Percentiles rank a stretch among this genome's conserved stretches.
Evolutionary conservation across 2,329 filamentous ascomycete species (phyloP).

Genomic region (Dactylellina cionopaga): DNA sequence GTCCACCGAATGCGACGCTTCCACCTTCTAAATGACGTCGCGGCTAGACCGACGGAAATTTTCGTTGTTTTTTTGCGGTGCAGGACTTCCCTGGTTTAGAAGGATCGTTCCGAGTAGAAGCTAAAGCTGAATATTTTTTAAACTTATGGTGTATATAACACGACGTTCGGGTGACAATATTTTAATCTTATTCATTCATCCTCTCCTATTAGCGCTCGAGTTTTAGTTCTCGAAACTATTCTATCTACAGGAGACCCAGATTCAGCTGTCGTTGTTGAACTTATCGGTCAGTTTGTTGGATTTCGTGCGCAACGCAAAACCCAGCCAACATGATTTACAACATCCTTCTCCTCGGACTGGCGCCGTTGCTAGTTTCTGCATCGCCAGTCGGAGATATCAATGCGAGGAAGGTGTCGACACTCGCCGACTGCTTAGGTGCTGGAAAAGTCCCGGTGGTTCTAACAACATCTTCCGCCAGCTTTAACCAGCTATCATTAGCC

Average conservation of each 20-base stretch:
- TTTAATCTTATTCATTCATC: background rate
- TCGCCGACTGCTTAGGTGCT: constrained; percentile 24
- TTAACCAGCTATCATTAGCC: constrained; percentile 17
- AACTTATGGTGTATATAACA: background rate
- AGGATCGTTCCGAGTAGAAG: background rate
- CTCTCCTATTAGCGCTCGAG: no score
- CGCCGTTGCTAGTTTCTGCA: constrained; percentile 26
- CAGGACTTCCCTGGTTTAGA: background rate
- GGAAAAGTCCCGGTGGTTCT: constrained; percentile 22
- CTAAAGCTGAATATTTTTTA: no score
- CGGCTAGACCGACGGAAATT: background rate
- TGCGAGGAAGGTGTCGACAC: constrained; percentile 21
- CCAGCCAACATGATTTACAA: constrained; percentile 18
- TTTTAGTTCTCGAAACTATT: background rate
- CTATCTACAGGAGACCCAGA: no score
- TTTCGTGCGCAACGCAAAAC: constrained; percentile 22
- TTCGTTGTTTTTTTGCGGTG: background rate
- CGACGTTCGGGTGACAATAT: background rate
- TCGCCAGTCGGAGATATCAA: background rate
- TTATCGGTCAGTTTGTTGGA: constrained; percentile 16
- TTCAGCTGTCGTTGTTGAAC: no score
- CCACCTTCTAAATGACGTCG: constrained; percentile 42
- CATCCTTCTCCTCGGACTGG: constrained; percentile 6
- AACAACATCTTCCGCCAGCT: constrained; percentile 10
- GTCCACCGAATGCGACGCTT: constrained; percentile 37